phyloP scores from a whole-genome alignment of 2,329 filamentous ascomycete species.

The Pseudogymnoascus sp. region DNA sequence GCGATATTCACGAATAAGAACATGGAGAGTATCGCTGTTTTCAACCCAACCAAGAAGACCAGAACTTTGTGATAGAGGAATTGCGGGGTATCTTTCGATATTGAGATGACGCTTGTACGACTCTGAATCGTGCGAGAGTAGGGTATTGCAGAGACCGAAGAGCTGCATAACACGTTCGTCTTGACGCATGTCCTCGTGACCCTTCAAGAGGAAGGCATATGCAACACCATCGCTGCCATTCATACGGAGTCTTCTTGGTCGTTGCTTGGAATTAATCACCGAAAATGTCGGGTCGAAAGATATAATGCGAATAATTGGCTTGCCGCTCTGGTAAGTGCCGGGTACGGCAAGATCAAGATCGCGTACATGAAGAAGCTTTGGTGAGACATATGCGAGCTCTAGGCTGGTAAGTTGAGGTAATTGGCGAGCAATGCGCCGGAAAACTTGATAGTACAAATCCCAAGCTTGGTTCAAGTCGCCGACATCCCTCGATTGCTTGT shows the following conservation, averaged over 20 bases:
- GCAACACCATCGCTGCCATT: constrained; percentile 81
- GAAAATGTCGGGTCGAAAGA: constrained; percentile 85
- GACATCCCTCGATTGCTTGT: constrained; percentile 78
- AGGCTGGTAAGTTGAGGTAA: constrained; percentile 86
- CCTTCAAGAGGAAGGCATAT: constrained; percentile 89
- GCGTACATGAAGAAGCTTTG: constrained; percentile 76
- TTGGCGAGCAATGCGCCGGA: constrained; percentile 89
- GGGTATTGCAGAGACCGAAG: constrained; percentile 93
- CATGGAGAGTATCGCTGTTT: constrained; percentile 94
- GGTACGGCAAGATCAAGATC: constrained; percentile 92
- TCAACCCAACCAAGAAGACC: constrained; percentile 94
- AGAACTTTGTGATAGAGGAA: constrained; percentile 92
- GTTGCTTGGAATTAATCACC: constrained; percentile 95
- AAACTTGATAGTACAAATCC: constrained; percentile 98
- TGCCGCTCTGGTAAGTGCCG: constrained; percentile 77
- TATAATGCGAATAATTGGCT: constrained; percentile 73
- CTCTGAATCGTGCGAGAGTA: constrained; percentile 88
- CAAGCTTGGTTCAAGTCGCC: constrained; percentile 96
- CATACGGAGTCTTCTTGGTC: constrained; percentile 80
- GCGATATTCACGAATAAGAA: constrained; percentile 93
- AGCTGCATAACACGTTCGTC: constrained; percentile 99
- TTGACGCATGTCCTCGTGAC: constrained; percentile 98
- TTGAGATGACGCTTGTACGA: constrained; percentile 95
- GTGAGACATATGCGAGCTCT: constrained; percentile 94
- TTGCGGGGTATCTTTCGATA: constrained; percentile 94